Conservation (phyloP, 345 rosid species). For the Sonneratia caseolaris region DNA sequence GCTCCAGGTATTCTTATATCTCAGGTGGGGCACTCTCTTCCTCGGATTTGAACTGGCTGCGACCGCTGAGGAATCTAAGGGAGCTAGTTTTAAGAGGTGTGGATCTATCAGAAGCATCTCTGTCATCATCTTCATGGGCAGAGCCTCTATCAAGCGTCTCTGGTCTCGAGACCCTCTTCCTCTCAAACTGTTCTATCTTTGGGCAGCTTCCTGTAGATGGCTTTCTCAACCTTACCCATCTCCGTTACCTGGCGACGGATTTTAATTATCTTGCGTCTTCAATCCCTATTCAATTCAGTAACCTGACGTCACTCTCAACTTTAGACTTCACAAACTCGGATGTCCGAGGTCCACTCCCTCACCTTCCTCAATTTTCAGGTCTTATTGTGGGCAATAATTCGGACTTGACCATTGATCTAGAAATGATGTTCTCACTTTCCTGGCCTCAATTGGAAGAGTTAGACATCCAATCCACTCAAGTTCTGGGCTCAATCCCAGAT, state of each 20-base stretch:
- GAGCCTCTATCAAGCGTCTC: not conserved
- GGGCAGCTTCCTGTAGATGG: not conserved
- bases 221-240: not conserved
- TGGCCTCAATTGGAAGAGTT: not conserved
- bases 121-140: not conserved
- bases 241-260: not conserved
- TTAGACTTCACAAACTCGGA: not conserved
- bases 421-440: not conserved
- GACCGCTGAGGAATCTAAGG: not conserved
- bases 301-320: not conserved
- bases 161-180: not conserved
- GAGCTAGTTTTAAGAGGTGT: not conserved
- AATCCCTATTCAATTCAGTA: not conserved
- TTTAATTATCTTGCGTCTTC: not conserved
- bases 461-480: not conserved
- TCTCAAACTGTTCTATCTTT: not conserved
- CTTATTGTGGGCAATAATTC: not conserved
- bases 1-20: not conserved
- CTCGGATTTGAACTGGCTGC: conserved; percentile 2
- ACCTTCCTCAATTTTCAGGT: not conserved
- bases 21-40: not conserved
- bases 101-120: not conserved
- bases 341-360: not conserved
- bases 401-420: not conserved
- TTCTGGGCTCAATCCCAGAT: not conserved